Base-by-base conservation (phyloP, 2,329 filamentous ascomycete species). In the Arthrobotrys sinensis region DNA sequence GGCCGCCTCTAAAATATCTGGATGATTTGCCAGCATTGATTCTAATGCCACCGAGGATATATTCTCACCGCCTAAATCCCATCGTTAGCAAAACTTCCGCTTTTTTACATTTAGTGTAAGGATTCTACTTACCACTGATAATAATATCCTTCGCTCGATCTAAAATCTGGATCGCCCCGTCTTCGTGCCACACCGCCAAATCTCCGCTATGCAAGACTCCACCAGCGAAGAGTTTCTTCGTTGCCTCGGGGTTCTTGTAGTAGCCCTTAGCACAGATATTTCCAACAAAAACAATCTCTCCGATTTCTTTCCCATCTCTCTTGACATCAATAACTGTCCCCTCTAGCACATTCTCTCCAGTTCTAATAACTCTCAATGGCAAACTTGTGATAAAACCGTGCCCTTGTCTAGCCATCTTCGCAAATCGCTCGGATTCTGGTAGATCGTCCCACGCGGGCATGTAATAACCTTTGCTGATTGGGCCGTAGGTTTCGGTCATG, bases 101-200 rank as follows among this genome's bases (percentile, higher is more conserved):
- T n/a, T 50, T 16, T 14, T 6, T 2, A n/a, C 16, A 6, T 32
- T 2, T 5, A n/a, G 10, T 12, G 10, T 1, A 32, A 10, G 21
- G 8, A 28, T 19, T 24, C 53, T 62, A 84, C 88, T 81, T 86
- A 93, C 92, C 93, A 66, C 93, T 96, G 80, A 99, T 99, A 82
- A 99, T 99, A 66, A 99, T 97, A 83, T 99, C 96, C 86, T 99
- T 99, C 12, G 93, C 93, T 19, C 96, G 89, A 85, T 99, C 96
- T 75, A 96, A 86, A 80, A 99, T 97, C 86, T 98, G 93, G 52
- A 94, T 91, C 73, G 93, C 92, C 1, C 95, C 94, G 83, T 98
- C 96, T 0, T 91, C 88, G 85, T 97, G 93, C 92, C 93, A 94
- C 0, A 98, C 94, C 0, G 96, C 96, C 60, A 99, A 85, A 84